Conservation (phyloP, 2,329 filamentous ascomycete species). For the Fusarium aywerte region DNA sequence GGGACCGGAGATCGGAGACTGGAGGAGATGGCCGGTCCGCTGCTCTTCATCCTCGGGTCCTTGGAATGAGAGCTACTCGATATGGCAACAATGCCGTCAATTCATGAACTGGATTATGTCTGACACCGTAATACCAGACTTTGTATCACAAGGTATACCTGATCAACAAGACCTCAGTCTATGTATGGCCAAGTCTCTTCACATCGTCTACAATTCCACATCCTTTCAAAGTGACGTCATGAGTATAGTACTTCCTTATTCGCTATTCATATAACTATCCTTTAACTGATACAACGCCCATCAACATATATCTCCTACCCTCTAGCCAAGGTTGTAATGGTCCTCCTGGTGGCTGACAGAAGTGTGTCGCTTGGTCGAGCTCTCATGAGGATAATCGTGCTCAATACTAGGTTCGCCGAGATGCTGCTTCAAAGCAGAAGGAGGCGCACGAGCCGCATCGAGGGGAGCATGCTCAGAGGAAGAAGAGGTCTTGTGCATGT, state of each 20-base stretch:
- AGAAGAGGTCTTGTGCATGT: neutral
- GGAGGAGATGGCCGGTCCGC: too few species aligned
- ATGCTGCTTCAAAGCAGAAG: slow-evolving; percentile 41
- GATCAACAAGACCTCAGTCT: too few species aligned
- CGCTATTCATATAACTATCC: neutral
- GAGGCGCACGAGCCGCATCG: slow-evolving; percentile 45
- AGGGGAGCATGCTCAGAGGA: neutral
- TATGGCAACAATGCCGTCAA: too few species aligned
- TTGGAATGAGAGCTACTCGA: too few species aligned
- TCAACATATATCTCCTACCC: neutral
- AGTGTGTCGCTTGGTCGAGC: slow-evolving; percentile 45
- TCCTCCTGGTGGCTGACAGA: slow-evolving; percentile 49
- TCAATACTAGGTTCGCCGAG: slow-evolving; percentile 46
- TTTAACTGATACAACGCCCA: neutral
- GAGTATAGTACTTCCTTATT: neutral
- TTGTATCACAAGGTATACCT: too few species aligned
- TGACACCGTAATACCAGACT: too few species aligned
- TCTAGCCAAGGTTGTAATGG: slow-evolving; percentile 38
- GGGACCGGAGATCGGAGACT: neutral
- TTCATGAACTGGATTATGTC: too few species aligned
- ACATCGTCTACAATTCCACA: neutral
- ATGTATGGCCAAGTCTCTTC: neutral
- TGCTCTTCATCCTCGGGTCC: too few species aligned
- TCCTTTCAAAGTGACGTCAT: accelerated
- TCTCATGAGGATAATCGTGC: slow-evolving; percentile 49